Evolutionary conservation across 768 basidiomycete genomes (phyloP).

Genomic region (Leccinum rimulosum): DNA sequence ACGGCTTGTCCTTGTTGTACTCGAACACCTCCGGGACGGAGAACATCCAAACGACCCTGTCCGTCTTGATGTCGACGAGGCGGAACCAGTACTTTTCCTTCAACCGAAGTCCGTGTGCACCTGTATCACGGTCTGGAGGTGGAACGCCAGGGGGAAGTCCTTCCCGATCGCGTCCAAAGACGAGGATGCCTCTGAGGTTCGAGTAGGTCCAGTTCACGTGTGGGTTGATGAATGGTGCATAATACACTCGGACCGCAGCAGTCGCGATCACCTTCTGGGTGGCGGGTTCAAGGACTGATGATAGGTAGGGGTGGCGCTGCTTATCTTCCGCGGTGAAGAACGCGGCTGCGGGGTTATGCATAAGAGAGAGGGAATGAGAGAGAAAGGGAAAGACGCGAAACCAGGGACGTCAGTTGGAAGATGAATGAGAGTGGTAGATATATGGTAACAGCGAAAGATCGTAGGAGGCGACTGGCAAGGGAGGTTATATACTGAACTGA

Average conservation of each 20-base stretch:
- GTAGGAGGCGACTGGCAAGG: constrained; percentile 11
- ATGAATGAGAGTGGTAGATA: constrained; percentile 20
- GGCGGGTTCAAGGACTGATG: constrained; percentile 37
- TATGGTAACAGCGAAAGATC: constrained; percentile 16
- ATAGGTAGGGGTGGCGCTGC: constrained; percentile 38
- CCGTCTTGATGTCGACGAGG: constrained; percentile 54
- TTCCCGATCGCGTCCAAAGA: constrained; percentile 44
- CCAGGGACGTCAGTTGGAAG: constrained; percentile 1
- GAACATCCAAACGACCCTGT: constrained; percentile 68
- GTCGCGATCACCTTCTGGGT: constrained; percentile 50
- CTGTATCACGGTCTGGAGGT: constrained; percentile 19
- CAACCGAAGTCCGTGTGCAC: constrained; percentile 23
- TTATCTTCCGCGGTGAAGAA: constrained; percentile 39
- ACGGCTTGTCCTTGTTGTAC: constrained; percentile 83
- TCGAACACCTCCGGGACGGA: constrained; percentile 56
- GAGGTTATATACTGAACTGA: constrained; percentile 33
- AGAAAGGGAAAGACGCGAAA: constrained; percentile 1
- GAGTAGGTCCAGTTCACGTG: constrained; percentile 59
- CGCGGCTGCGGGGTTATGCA: constrained; percentile 31
- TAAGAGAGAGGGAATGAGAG: constrained; percentile 10
- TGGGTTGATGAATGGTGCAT: constrained; percentile 48
- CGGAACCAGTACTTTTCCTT: constrained; percentile 59
- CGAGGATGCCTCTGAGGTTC: constrained; percentile 56
- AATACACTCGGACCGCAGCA: constrained; percentile 59
- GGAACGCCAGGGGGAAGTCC: constrained; percentile 22